Evolutionary conservation across 23 red algal genomes (phyloP).

Genomic region (Cyanidium caldarium): DNA sequence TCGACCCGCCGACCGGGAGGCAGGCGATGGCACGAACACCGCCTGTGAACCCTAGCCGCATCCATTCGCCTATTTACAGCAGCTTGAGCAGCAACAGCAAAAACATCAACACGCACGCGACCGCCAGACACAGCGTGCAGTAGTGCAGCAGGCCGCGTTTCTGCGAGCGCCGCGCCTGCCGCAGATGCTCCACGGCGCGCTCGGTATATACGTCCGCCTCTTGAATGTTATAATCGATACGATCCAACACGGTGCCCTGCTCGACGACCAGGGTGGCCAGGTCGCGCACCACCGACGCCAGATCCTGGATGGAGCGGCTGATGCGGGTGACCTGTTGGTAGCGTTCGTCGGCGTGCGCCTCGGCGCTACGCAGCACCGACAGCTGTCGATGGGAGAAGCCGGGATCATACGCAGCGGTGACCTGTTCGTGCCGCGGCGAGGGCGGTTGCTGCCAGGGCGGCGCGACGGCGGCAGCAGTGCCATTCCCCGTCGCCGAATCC

Average conservation of each 20-base stretch:
- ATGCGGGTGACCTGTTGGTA: conserved; percentile 29
- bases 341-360: conserved; percentile 23
- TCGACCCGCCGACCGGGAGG: no score
- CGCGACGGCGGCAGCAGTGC: background rate
- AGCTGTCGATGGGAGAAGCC: conserved; percentile 33
- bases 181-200: conserved; percentile 45
- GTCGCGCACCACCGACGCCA: conserved; percentile 69
- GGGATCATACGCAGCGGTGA: conserved; percentile 10
- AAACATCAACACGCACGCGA: conserved; percentile 53
- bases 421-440: background rate
- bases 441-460: background rate
- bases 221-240: conserved; percentile 87
- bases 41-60: no score
- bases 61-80: conserved; percentile 5
- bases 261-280: conserved; percentile 58
- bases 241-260: conserved; percentile 82
- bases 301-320: conserved; percentile 48
- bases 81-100: conserved; percentile 48
- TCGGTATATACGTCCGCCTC: conserved; percentile 31
- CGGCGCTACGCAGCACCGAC: conserved; percentile 17
- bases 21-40: no score
- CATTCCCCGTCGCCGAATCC: background rate
- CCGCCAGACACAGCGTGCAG: conserved; percentile 37
- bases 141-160: conserved; percentile 32
- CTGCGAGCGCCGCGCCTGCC: conserved; percentile 39